Evolutionary conservation across 1,284 basidiomycete genomes (phyloP), one percentile per base, ranked within the genome.

Genomic region (Exsudoporus floridanus): DNA sequence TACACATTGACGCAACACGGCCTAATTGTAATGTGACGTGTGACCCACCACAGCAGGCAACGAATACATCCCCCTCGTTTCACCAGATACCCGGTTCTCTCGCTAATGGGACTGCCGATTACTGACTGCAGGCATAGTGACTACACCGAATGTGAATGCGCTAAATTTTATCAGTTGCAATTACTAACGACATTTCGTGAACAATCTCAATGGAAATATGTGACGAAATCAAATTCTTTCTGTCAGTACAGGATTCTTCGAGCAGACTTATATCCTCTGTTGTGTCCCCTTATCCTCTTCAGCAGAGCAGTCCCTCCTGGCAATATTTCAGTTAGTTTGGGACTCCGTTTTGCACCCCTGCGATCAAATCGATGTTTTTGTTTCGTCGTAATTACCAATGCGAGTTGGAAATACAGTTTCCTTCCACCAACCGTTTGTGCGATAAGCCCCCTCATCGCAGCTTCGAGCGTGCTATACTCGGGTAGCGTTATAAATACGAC

Each of bases 401-500:
- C 31, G 34, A 58, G 36, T 25, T 49, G 56, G 51, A 61, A 53
- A 33, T 62, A 61, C 23, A 7, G 6, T 12, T 62, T 61, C 25
- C 38, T 61, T 10, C 49, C 58, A 4, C n/a, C 36, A 2, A 51
- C 49, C 0, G 27, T 50, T 5, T 61, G 60, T 33, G 8, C 27
- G 12, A 46, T 60, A n/a, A 45, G 35, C 7, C 59, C 60, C 5
- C 43, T 60, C 12, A 13, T 60, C 10, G 62, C 60, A 6, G 62
- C 41, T 9, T 53, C 59, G 10, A 39, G 14, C 18, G 58, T 60
- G 19, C 48, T 7, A 9, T 62, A 60, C 37, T 35, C 42, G 7
- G 21, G 23, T 7, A 44, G 44, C 16, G 7, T 28, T 4, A 36
- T 58, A 31, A 39, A 41, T 14, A n/a, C 51, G 16, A 45, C 30